Percentiles rank a stretch among this genome's conserved stretches.
Conservation (phyloP, 169 alveolate species). For the Plasmodium coatneyi region DNA sequence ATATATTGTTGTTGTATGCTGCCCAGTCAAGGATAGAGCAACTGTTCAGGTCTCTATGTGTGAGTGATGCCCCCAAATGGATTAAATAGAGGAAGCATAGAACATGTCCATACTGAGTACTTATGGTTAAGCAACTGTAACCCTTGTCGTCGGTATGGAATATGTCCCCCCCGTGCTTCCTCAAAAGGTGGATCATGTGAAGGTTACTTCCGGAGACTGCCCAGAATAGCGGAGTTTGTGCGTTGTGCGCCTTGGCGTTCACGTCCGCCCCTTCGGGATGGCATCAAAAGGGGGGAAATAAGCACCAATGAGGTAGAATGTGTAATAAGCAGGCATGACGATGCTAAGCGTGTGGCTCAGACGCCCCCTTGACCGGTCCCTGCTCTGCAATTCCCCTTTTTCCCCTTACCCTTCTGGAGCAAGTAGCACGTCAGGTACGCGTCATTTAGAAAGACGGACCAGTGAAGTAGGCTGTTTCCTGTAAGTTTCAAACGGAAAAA, state of each 20-base stretch:
- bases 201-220: slow-evolving; percentile 55
- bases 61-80: slow-evolving; percentile 4
- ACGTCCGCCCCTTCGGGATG: slow-evolving; percentile 28
- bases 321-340: background rate
- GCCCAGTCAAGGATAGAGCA: slow-evolving; percentile 67
- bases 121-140: slow-evolving; percentile 54
- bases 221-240: slow-evolving; percentile 69
- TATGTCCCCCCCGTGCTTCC: slow-evolving; percentile 33
- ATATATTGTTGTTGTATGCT: slow-evolving; percentile 45
- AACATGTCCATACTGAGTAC: slow-evolving; percentile 29
- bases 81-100: slow-evolving; percentile 52
- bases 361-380: background rate
- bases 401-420: slow-evolving; percentile 41
- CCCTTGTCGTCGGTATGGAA: slow-evolving; percentile 50
- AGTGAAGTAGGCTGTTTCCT: slow-evolving; percentile 64
- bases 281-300: background rate
- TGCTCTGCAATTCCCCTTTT: background rate
- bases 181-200: slow-evolving; percentile 46
- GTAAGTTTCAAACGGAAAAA: background rate
- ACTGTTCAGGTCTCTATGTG: slow-evolving; percentile 33
- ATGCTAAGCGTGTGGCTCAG: background rate
- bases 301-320: background rate
- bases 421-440: slow-evolving; percentile 32
- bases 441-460: slow-evolving; percentile 63
- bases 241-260: slow-evolving; percentile 11